phyloP scores from a whole-genome alignment of 331 rosid genomes.

The Quercus lobata region DNA sequence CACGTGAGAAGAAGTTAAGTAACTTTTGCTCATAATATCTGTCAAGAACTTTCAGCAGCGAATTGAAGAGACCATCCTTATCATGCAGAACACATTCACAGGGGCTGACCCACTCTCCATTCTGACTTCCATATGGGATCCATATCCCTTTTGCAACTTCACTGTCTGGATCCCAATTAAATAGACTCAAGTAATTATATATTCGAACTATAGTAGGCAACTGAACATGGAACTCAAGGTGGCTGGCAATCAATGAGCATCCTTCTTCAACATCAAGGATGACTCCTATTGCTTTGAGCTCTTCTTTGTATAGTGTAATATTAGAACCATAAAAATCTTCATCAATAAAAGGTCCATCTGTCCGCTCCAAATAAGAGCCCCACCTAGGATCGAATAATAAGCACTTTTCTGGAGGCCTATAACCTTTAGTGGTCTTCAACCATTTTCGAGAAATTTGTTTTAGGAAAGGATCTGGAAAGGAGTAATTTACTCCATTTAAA shows the following conservation, averaged over 20 bases:
- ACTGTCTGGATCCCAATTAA: constrained; percentile 40
- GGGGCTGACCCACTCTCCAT: constrained; percentile 42
- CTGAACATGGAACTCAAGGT: constrained; percentile 29
- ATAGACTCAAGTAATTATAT: constrained; percentile 32
- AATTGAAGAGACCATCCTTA: constrained; percentile 48
- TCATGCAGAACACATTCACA: constrained; percentile 49
- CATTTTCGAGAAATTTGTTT: constrained; percentile 36
- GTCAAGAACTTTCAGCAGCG: constrained; percentile 35
- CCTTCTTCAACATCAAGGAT: constrained; percentile 30
- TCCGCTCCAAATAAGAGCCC: constrained; percentile 24
- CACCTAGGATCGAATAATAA: constrained; percentile 40
- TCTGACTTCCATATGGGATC: constrained; percentile 35
- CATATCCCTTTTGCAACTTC: constrained; percentile 39
- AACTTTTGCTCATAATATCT: constrained; percentile 23
- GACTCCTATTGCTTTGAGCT: constrained; percentile 56
- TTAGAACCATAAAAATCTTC: constrained; percentile 37
- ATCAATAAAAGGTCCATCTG: constrained; percentile 70
- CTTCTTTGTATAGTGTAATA: constrained; percentile 30
- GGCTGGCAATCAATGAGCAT: constrained; percentile 35
- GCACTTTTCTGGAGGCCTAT: constrained; percentile 42
- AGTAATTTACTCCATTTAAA: neutral
- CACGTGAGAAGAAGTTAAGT: constrained; percentile 40
- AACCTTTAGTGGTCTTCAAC: constrained; percentile 59
- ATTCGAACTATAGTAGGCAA: constrained; percentile 17
- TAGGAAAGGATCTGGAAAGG: constrained; percentile 23